A percentile compares a stretch with the other conserved stretches of the same genome.
Conservation (phyloP, 148 eudicot species). For the Amaranthus palmeri region DNA sequence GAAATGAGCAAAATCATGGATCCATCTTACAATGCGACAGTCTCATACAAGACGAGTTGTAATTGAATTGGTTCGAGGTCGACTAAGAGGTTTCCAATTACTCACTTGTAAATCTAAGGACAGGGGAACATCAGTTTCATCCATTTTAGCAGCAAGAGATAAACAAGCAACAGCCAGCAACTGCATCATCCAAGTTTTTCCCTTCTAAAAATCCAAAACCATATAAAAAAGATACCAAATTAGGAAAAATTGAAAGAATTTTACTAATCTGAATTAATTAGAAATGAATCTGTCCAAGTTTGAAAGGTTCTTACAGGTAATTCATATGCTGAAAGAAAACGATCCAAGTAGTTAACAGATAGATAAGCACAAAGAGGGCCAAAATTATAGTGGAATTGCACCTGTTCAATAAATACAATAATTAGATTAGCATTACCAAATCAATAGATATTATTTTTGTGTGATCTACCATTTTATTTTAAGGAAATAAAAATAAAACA, state of each 20-base stretch:
- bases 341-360: conserved; percentile 68
- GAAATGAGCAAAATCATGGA: background rate
- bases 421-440: conserved; percentile 9
- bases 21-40: background rate
- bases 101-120: conserved; percentile 67
- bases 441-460: background rate
- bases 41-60: no score
- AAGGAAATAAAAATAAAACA: no score
- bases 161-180: conserved; percentile 71
- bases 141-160: conserved; percentile 71
- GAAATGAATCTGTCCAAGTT: background rate
- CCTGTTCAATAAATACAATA: conserved; percentile 41
- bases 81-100: background rate
- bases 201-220: conserved; percentile 30
- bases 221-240: background rate
- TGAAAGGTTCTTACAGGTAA: conserved; percentile 48
- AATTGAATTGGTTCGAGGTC: no score
- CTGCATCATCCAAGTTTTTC: conserved; percentile 74
- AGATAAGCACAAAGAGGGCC: conserved; percentile 64
- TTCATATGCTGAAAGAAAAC: conserved; percentile 59
- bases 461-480: no score
- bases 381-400: conserved; percentile 58
- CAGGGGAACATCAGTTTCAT: conserved; percentile 62
- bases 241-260: no score
- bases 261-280: background rate